phyloP scores from a whole-genome alignment of 805 yeast genomes.

The Wickerhamiella lipophila region DNA sequence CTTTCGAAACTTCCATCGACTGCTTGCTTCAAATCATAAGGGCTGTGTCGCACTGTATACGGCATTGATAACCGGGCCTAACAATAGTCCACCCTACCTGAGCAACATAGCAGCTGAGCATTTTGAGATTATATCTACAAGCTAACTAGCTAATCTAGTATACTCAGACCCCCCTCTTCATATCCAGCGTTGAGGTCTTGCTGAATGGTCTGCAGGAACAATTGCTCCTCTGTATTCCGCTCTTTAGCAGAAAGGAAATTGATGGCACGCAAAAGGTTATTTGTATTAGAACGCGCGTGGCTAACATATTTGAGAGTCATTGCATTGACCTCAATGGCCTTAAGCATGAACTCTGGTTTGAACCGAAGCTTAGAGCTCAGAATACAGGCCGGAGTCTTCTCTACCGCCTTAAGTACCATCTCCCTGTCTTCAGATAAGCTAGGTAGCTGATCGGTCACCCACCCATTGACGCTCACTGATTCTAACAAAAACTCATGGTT shows the following conservation, averaged over 20 bases:
- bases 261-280: neutral
- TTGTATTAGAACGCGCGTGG: neutral
- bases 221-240: neutral
- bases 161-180: neutral
- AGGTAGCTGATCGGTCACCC: neutral
- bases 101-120: too few relatives aligned
- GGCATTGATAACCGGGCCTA: too few relatives aligned
- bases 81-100: too few relatives aligned
- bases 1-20: slow-evolving; percentile 52
- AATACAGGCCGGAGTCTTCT: neutral
- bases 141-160: too few relatives aligned
- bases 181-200: neutral
- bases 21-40: too few relatives aligned
- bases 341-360: neutral
- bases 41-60: too few relatives aligned
- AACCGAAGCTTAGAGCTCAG: neutral
- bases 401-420: neutral
- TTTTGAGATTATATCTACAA: too few relatives aligned
- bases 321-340: neutral
- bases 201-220: neutral
- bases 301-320: neutral
- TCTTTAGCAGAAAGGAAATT: neutral
- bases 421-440: neutral
- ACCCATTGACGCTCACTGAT: neutral
- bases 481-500: neutral